Conservation (phyloP, 805 yeast genomes). For the Saccharomycopsis schoenii region DNA sequence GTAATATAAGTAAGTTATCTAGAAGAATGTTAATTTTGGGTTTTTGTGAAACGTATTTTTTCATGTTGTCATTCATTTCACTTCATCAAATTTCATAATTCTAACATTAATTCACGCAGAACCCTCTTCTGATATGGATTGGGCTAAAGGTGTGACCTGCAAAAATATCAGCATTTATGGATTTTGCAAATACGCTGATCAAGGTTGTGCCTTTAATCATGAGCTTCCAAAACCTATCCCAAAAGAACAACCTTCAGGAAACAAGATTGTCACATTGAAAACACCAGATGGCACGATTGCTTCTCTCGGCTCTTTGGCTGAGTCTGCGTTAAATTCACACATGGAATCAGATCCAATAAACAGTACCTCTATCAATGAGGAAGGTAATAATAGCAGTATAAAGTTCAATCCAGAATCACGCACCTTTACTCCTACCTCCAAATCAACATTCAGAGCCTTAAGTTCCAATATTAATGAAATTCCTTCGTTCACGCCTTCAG, state of each 20-base stretch:
- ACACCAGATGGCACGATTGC: not conserved
- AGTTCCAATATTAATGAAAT: constrained; percentile 32
- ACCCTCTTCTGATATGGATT: constrained; percentile 25
- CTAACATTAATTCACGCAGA: not conserved
- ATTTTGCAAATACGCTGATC: constrained; percentile 76
- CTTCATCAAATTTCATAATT: not conserved
- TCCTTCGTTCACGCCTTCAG: constrained; percentile 23
- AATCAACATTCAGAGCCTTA: constrained; percentile 15
- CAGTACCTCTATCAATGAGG: not conserved
- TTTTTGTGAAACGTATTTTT: not conserved
- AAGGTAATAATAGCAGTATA: constrained; percentile 24
- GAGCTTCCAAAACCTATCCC: constrained; percentile 23
- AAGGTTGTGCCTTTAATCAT: constrained; percentile 79
- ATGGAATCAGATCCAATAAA: not conserved
- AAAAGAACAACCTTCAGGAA: not conserved
- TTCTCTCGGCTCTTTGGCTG: not conserved
- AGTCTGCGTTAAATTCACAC: not conserved
- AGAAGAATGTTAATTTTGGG: not conserved
- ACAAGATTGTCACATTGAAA: not conserved
- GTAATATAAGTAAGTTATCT: not conserved
- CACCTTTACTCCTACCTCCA: constrained; percentile 39
- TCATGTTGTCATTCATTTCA: not conserved
- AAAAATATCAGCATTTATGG: constrained; percentile 80
- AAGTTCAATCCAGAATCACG: constrained; percentile 49
- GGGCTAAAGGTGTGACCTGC: constrained; percentile 72